Conservation (phyloP, 78 protist species). For the Tieghemostelium lacteum region DNA sequence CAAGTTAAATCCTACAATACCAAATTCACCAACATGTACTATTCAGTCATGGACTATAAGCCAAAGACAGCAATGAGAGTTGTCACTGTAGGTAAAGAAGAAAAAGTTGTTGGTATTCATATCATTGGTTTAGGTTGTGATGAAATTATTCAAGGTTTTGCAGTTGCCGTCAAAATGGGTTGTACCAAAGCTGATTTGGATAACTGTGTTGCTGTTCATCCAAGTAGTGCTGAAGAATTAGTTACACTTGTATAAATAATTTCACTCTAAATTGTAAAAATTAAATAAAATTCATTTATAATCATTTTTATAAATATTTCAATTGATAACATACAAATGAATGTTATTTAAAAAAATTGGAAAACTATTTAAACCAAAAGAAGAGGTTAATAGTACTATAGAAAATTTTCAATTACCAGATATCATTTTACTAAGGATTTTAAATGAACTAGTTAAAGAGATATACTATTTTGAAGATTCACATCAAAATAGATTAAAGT, state of each 20-base stretch:
- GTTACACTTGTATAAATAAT: not conserved
- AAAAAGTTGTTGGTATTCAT: conserved; percentile 93
- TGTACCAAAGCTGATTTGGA: conserved; percentile 90
- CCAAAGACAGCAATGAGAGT: conserved; percentile 92
- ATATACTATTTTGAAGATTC: too few relatives aligned
- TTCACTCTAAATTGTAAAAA: too few relatives aligned
- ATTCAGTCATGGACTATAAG: conserved; percentile 82
- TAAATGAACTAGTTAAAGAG: too few relatives aligned
- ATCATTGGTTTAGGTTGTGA: conserved; percentile 91
- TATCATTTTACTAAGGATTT: too few relatives aligned
- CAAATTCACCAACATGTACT: conserved; percentile 79
- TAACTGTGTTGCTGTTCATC: conserved; percentile 92
- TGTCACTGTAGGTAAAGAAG: conserved; percentile 83
- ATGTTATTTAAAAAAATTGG: too few relatives aligned
- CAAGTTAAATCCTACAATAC: conserved; percentile 76
- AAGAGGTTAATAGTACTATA: too few relatives aligned
- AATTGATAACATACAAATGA: too few relatives aligned
- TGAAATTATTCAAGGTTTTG: conserved; percentile 96
- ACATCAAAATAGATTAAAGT: too few relatives aligned
- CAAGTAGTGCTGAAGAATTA: conserved; percentile 86
- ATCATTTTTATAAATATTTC: too few relatives aligned
- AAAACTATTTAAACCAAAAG: too few relatives aligned
- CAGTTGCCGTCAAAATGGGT: conserved; percentile 93
- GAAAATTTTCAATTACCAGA: too few relatives aligned
- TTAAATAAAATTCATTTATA: too few relatives aligned